These are phyloP conservation scores for Botrytis paeoniae DNA, from an alignment of 2,329 filamentous ascomycete genomes.

Conservation along the genomic window DNA sequence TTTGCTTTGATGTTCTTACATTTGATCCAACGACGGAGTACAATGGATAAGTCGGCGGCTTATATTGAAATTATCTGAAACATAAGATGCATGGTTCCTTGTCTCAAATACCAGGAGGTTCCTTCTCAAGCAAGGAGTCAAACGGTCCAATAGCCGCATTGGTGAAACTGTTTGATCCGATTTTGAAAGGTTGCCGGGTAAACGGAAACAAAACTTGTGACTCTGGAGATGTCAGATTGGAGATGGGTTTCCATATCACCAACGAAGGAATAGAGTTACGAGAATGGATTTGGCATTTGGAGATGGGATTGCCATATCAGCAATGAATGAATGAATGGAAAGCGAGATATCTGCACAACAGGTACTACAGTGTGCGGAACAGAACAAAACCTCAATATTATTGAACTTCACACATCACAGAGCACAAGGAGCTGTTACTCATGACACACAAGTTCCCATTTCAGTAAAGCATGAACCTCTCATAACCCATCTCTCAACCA, in stretches of 20 bases:
- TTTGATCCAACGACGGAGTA: neutral
- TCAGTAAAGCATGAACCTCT: neutral
- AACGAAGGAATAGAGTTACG: neutral
- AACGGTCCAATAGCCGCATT: neutral
- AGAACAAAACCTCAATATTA: neutral
- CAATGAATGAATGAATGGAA: neutral
- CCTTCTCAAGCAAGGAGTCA: neutral
- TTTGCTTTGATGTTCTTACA: neutral
- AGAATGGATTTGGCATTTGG: neutral
- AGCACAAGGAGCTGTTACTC: neutral
- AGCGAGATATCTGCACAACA: neutral
- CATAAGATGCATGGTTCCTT: neutral
- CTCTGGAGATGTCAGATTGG: neutral
- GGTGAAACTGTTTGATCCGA: conserved; percentile 1
- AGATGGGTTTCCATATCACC: neutral
- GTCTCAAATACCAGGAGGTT: conserved; percentile 1
- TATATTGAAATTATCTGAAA: neutral
- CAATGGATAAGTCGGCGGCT: neutral
- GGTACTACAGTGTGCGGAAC: neutral
- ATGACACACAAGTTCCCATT: neutral
- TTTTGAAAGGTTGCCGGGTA: neutral
- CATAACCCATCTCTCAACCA: neutral
- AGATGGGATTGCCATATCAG: neutral
- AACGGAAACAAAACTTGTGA: neutral
- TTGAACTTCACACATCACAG: neutral